These are phyloP conservation scores for Amyloporia xantha DNA, from an alignment of 768 basidiomycete genomes.

Conservation along the genomic window DNA sequence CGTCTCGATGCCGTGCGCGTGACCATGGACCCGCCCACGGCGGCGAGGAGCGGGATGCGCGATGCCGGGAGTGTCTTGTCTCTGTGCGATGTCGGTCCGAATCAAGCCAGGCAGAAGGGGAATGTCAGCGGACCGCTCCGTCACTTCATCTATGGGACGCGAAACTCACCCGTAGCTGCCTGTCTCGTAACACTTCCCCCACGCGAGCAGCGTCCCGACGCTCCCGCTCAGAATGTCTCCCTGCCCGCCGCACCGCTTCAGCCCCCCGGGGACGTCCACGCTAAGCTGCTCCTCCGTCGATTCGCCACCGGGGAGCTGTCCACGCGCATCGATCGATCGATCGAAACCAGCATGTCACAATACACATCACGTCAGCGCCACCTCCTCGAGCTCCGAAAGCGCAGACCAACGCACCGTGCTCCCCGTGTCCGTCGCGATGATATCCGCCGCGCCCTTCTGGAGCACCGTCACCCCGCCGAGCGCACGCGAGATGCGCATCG, in stretches of 20 bases:
- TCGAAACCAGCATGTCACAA: not conserved
- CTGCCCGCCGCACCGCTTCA: constrained; percentile 94
- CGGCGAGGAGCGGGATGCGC: constrained; percentile 76
- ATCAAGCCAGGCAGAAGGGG: too few relatives aligned
- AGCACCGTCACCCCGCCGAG: constrained; percentile 88
- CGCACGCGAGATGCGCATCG: constrained; percentile 59
- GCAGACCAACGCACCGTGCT: constrained; percentile 13
- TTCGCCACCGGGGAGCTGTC: constrained; percentile 14
- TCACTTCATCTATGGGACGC: constrained; percentile 3
- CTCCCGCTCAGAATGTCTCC: constrained; percentile 89
- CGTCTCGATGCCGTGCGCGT: constrained; percentile 77
- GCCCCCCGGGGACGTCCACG: constrained; percentile 68
- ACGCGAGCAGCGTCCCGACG: constrained; percentile 87
- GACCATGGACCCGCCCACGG: constrained; percentile 80
- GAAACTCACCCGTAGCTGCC: constrained; percentile 67
- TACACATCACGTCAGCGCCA: too few relatives aligned
- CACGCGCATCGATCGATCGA: too few relatives aligned
- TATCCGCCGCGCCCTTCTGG: constrained; percentile 80
- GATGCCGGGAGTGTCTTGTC: constrained; percentile 50
- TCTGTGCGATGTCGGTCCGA: too few relatives aligned
- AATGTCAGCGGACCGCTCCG: not conserved
- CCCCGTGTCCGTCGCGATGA: constrained; percentile 73
- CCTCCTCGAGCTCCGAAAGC: too few relatives aligned
- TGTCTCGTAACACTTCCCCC: constrained; percentile 90
- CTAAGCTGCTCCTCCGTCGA: constrained; percentile 49